Evolutionary conservation across 441 rosid species (phyloP).

Genomic region (Sinapis alba): DNA sequence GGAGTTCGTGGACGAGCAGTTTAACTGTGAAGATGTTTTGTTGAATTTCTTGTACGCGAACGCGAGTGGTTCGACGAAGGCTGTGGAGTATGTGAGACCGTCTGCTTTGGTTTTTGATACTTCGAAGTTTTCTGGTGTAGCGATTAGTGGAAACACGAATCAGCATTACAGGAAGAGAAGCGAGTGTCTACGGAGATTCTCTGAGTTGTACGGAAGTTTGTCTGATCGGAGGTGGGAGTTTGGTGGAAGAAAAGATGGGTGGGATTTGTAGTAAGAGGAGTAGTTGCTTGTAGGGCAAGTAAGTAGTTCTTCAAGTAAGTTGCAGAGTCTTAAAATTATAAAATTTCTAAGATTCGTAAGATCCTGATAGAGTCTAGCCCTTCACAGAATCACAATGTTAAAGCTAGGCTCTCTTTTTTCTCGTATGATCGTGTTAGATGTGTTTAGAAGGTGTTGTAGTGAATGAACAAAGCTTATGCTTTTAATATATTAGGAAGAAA

Average conservation of each 20-base stretch:
- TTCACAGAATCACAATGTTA: too few species aligned
- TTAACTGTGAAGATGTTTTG: conserved; percentile 90
- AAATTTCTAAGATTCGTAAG: too few species aligned
- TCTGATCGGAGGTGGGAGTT: conserved; percentile 61
- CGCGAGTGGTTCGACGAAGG: conserved; percentile 52
- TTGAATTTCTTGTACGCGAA: conserved; percentile 84
- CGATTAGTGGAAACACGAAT: conserved; percentile 85
- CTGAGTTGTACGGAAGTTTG: conserved; percentile 73
- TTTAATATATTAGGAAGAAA: too few species aligned
- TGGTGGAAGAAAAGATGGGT: conserved; percentile 73
- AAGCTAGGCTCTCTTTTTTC: too few species aligned
- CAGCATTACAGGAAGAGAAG: conserved; percentile 78
- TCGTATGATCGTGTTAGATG: too few species aligned
- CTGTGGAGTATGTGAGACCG: conserved; percentile 87
- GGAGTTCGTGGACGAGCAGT: conserved; percentile 63
- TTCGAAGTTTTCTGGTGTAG: conserved; percentile 80
- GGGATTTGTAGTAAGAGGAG: conserved; percentile 66
- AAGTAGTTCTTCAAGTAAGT: not conserved
- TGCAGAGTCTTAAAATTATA: not conserved
- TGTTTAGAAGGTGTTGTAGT: too few species aligned
- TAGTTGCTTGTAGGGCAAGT: conserved; percentile 37
- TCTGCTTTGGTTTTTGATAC: conserved; percentile 80
- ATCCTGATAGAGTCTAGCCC: too few species aligned
- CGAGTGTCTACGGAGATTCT: conserved; percentile 63
- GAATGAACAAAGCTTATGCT: too few species aligned